These are phyloP conservation scores for Antrodiella citrinella DNA, from an alignment of 768 basidiomycete genomes.

Conservation along the genomic window DNA sequence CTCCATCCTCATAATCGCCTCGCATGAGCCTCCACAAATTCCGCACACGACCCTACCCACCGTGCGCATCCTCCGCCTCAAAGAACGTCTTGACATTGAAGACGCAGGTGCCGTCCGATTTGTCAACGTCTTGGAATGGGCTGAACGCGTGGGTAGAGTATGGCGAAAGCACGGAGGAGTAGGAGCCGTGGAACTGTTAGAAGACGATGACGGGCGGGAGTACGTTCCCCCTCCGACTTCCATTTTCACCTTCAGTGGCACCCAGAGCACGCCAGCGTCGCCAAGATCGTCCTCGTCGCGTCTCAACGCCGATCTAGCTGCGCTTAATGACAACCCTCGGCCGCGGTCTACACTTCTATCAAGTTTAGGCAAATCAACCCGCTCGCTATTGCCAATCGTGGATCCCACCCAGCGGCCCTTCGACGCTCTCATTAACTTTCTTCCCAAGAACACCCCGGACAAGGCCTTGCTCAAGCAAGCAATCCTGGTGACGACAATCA, in stretches of 20 bases:
- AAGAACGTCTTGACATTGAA: constrained; percentile 25
- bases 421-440: constrained; percentile 31
- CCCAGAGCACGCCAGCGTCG: constrained; percentile 16
- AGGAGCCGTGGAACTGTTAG: constrained; percentile 19
- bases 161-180: constrained; percentile 28
- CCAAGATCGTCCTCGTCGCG: constrained; percentile 14
- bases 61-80: constrained; percentile 27
- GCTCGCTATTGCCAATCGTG: constrained; percentile 13
- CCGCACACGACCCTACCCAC: constrained; percentile 22
- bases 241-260: constrained; percentile 12
- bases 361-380: constrained; percentile 7
- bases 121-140: constrained; percentile 31
- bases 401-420: constrained; percentile 29
- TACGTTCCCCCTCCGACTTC: constrained; percentile 19
- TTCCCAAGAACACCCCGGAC: constrained; percentile 23
- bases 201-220: constrained; percentile 18
- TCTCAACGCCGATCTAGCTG: constrained; percentile 7
- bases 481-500: constrained; percentile 33
- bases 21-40: constrained; percentile 24
- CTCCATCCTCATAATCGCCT: constrained; percentile 32
- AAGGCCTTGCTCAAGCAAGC: constrained; percentile 29
- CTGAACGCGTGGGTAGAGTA: constrained; percentile 28
- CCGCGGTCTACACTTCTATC: constrained; percentile 8
- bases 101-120: constrained; percentile 27
- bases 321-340: constrained; percentile 7